Evolutionary conservation across 2,329 filamentous ascomycete species (phyloP), one percentile per base, ranked within the genome.

Genomic region (Blumeriella jaapii): DNA sequence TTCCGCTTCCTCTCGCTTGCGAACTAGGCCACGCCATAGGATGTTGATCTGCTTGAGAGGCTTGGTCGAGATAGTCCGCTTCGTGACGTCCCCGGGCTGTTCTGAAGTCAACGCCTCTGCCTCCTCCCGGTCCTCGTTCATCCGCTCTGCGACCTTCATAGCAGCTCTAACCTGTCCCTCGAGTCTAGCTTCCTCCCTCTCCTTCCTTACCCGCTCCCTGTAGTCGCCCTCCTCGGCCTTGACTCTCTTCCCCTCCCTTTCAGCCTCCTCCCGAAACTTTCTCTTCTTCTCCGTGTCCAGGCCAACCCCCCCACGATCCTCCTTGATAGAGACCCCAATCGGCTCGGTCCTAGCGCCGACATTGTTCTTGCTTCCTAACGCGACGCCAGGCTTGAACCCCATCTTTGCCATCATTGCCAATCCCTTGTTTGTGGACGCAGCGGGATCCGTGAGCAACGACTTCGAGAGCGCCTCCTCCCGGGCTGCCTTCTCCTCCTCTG

Each of bases 361-460:
- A 16, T 61, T 59, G 6, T 61, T 61, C n/a, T 66, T 63, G 48
- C 71, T 74, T 1, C 91, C 91, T 3, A 96, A 64, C 0, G 76
- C 69, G 22, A 74, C 75, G 15, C 87, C 86, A 13, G 73, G 65
- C 39, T 75, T 79, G 62, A 93, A 98, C 1, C 91, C 91, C 68
- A 98, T 83, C 59, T 84, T 89, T 14, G 84, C 80, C 87, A 98
- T 94, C 85, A 98, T 95, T 46, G 83, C 76, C 42, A 93, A 74
- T 1, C 89, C 91, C 55, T 95, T 96, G 62, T 78, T 93, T 49
- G 69, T 71, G 31, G 73, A 68, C 11, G 69, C 62, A 10, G 30
- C 45, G 11, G 58, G 58, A 24, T 61, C 56, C 13, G 77, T 71
- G 5, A 94, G 64, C 31, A 91, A 65, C 4, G 80, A 82, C n/a